A percentile compares a stretch with the other conserved stretches of the same genome.
These are phyloP conservation scores for Trifolium pratense DNA, from an alignment of 306 rosid species.

Conservation along the genomic window DNA sequence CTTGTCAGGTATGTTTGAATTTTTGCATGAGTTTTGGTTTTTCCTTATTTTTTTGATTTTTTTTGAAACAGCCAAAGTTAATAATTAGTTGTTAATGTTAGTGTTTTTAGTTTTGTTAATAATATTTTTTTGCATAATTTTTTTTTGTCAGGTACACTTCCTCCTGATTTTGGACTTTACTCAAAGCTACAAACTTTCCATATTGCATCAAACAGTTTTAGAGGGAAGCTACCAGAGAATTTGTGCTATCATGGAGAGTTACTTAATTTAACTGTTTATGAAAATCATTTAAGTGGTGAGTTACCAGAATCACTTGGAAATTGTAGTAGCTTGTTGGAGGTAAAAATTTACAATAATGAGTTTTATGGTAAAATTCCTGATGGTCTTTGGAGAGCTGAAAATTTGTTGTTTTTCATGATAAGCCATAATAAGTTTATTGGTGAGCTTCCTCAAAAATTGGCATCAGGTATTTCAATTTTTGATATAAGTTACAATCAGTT, in stretches of 20 bases:
- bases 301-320: conserved; percentile 68
- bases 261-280: conserved; percentile 42
- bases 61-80: no score
- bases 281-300: conserved; percentile 61
- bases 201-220: conserved; percentile 49
- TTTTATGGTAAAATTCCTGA: conserved; percentile 65
- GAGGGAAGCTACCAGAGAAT: conserved; percentile 60
- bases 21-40: neutral
- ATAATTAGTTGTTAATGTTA: no score
- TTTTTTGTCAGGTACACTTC: conserved; percentile 52
- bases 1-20: conserved; percentile 50
- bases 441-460: conserved; percentile 58
- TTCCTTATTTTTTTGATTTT: no score
- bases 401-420: conserved; percentile 41
- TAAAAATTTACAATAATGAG: conserved; percentile 47
- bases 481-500: conserved; percentile 62
- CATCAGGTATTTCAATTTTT: conserved; percentile 48
- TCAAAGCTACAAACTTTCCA: conserved; percentile 48
- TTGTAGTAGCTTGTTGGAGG: conserved; percentile 44
- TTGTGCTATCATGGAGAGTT: conserved; percentile 58
- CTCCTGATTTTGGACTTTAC: conserved; percentile 64
- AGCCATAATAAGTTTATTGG: conserved; percentile 59
- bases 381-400: conserved; percentile 66
- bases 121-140: neutral
- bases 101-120: no score